Evolutionary conservation across 257 asterid genomes (phyloP).

Genomic region (Primulina huaijiensis): DNA sequence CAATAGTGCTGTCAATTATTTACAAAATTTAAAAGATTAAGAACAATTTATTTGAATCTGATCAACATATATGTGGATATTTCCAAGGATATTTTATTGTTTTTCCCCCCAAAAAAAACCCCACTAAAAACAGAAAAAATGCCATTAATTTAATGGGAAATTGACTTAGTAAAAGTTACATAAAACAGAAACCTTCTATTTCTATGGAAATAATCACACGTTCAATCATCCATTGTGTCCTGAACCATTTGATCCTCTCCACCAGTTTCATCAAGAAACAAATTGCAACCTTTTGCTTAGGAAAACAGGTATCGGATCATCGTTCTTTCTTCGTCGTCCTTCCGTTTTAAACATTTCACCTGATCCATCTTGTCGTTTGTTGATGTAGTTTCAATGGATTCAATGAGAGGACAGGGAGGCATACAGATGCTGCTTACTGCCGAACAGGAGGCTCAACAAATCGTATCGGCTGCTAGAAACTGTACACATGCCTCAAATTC

Average conservation of each 20-base stretch:
- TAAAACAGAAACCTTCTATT: not conserved
- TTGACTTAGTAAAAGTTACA: slow-evolving; percentile 6
- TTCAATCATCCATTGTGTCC: not conserved
- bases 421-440: slow-evolving; percentile 88
- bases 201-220: not conserved
- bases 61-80: no score
- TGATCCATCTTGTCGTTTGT: not conserved
- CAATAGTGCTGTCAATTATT: no score
- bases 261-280: slow-evolving; percentile 13
- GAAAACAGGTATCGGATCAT: no score
- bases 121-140: not conserved
- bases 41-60: no score
- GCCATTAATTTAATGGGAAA: not conserved
- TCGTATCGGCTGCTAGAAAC: slow-evolving; percentile 71
- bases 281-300: not conserved
- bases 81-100: no score
- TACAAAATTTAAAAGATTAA: no score
- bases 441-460: slow-evolving; percentile 89
- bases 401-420: slow-evolving; percentile 80
- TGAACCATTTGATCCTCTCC: not conserved
- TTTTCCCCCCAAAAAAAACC: no score
- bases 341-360: slow-evolving; percentile 13
- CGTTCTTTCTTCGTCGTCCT: not conserved
- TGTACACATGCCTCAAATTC: slow-evolving; percentile 28
- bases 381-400: slow-evolving; percentile 49